These are phyloP conservation scores for Pseudocercospora vitis DNA, from an alignment of 2,329 filamentous ascomycete genomes.

Conservation along the genomic window DNA sequence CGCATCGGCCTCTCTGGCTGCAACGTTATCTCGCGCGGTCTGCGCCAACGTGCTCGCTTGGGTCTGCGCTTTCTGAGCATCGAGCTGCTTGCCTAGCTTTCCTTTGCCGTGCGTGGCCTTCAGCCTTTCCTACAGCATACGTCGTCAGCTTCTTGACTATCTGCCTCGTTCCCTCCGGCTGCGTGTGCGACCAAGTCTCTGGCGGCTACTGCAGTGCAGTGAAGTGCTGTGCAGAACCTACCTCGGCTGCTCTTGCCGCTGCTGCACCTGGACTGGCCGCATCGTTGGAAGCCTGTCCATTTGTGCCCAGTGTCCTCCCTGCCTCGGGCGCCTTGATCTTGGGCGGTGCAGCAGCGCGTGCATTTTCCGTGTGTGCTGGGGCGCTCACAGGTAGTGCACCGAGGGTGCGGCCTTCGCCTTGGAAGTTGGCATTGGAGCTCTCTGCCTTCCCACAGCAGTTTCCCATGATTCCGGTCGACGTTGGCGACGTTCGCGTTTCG, in stretches of 20 bases:
- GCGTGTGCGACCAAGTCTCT: neutral
- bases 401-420: conserved; percentile 70
- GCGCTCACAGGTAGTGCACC: conserved; percentile 55
- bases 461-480: conserved; percentile 62
- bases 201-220: neutral
- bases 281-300: conserved; percentile 28
- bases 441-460: conserved; percentile 79
- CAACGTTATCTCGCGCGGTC: conserved; percentile 65
- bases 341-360: conserved; percentile 46
- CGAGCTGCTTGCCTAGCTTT: conserved; percentile 69
- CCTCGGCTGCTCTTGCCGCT: conserved; percentile 82
- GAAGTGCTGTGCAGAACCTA: conserved; percentile 47
- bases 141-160: neutral
- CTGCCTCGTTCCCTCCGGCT: neutral
- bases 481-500: no score
- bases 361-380: conserved; percentile 42
- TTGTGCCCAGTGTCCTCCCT: conserved; percentile 64
- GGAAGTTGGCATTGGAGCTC: conserved; percentile 64
- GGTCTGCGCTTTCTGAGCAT: conserved; percentile 74
- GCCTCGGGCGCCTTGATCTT: conserved; percentile 45
- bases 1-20: conserved; percentile 67
- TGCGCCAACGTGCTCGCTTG: conserved; percentile 66
- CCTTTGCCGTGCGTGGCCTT: conserved; percentile 61
- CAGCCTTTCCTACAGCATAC: conserved; percentile 60
- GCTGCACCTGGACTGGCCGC: conserved; percentile 63